A percentile compares a stretch with the other conserved stretches of the same genome.
Evolutionary conservation across 352 stramenopile genomes (phyloP).

Genomic region (Phytophthora podocarpi): DNA sequence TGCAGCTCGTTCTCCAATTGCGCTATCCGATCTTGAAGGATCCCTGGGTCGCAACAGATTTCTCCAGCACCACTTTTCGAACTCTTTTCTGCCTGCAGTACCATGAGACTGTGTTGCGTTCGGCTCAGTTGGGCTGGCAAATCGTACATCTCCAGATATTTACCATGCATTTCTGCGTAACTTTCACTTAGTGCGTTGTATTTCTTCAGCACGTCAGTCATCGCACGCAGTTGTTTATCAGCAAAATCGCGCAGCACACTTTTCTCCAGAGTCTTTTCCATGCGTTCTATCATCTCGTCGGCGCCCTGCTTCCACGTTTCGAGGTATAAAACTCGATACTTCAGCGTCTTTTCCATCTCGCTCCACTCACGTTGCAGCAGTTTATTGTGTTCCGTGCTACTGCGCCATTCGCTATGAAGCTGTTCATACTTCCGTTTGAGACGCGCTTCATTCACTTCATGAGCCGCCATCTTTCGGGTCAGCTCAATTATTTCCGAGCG

Average conservation of each 20-base stretch:
- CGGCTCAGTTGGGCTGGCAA: conserved; percentile 49
- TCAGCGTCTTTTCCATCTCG: conserved; percentile 89
- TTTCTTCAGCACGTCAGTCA: conserved; percentile 42
- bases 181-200: conserved; percentile 47
- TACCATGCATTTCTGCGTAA: conserved; percentile 50
- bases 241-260: conserved; percentile 60
- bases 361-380: conserved; percentile 78
- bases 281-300: conserved; percentile 61
- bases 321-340: conserved; percentile 89
- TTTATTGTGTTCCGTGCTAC: conserved; percentile 33
- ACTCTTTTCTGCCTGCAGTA: conserved; percentile 48
- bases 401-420: conserved; percentile 52
- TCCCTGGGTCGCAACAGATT: background rate
- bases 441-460: conserved; percentile 85
- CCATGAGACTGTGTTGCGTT: conserved; percentile 53
- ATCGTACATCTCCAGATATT: conserved; percentile 58
- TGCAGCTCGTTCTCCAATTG: conserved; percentile 62
- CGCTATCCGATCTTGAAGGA: conserved; percentile 41
- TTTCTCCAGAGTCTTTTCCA: conserved; percentile 63
- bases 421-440: conserved; percentile 71
- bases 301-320: conserved; percentile 90
- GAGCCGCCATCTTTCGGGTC: conserved; percentile 71
- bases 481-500: conserved; percentile 65
- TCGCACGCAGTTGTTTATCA: conserved; percentile 43
- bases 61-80: background rate